A percentile compares a stretch with the other conserved stretches of the same genome.
These are phyloP conservation scores for Cutaneotrichosporon sp. DNA, from an alignment of 1,284 basidiomycete species.

Conservation along the genomic window DNA sequence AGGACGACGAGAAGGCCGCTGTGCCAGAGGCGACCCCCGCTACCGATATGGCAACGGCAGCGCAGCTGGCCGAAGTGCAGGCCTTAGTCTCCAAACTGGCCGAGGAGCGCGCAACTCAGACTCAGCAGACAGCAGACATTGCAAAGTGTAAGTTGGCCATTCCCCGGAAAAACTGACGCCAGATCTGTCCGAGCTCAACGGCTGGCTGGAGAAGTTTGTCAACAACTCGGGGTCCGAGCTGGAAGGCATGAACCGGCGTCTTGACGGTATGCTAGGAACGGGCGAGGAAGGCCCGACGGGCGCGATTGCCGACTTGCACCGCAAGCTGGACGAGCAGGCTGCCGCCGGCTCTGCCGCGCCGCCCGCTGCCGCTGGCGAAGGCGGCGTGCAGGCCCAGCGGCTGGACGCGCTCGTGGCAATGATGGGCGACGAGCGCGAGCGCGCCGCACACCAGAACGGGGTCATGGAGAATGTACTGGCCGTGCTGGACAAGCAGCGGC, in stretches of 20 bases:
- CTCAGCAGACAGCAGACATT: constrained; percentile 44
- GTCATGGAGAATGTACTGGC: constrained; percentile 57
- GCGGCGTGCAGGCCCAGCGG: constrained; percentile 31
- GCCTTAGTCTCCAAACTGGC: neutral
- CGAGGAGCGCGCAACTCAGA: constrained; percentile 24
- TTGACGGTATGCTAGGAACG: constrained; percentile 53
- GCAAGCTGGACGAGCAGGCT: constrained; percentile 41
- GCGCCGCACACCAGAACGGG: constrained; percentile 22
- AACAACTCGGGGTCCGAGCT: constrained; percentile 66
- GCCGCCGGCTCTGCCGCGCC: neutral
- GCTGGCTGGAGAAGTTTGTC: constrained; percentile 74
- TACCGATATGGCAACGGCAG: constrained; percentile 1
- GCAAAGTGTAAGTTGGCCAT: constrained; percentile 36
- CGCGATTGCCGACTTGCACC: constrained; percentile 36
- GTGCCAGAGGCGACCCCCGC: neutral
- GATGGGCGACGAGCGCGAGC: constrained; percentile 40
- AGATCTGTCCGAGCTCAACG: constrained; percentile 49
- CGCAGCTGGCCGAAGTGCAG: constrained; percentile 33
- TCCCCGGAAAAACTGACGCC: neutral
- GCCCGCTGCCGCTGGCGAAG: constrained; percentile 7
- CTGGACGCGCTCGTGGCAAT: constrained; percentile 38
- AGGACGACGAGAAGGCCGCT: neutral
- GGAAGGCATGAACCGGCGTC: constrained; percentile 56
- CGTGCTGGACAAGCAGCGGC: constrained; percentile 61
- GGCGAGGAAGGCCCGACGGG: constrained; percentile 3